Evolutionary conservation across 108 stramenopile genomes (phyloP).

Genomic region (Schizochytrium sp.): DNA sequence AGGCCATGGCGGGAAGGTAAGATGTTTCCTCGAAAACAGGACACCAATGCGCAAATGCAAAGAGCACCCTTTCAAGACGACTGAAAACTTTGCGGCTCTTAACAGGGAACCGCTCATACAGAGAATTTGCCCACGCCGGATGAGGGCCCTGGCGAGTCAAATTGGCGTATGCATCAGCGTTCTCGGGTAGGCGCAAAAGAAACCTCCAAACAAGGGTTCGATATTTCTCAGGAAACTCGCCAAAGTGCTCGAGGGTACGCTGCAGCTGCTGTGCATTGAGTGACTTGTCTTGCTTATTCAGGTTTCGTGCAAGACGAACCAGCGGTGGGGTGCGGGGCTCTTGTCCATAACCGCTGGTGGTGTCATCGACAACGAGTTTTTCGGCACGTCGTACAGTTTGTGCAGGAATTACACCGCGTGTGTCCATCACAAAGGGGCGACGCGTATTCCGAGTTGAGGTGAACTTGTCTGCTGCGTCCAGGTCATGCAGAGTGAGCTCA

Average conservation of each 20-base stretch:
- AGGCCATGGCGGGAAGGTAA: constrained; percentile 69
- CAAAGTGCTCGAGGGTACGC: constrained; percentile 16
- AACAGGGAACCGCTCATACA: constrained; percentile 62
- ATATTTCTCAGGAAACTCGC: constrained; percentile 67
- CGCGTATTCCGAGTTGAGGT: constrained; percentile 6
- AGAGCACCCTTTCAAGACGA: constrained; percentile 61
- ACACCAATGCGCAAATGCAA: constrained; percentile 65
- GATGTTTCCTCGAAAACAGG: constrained; percentile 64
- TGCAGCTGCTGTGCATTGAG: constrained; percentile 54
- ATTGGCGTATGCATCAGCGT: constrained; percentile 58
- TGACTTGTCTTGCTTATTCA: neutral
- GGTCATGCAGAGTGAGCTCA: neutral
- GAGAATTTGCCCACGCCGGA: constrained; percentile 38
- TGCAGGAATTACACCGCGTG: neutral
- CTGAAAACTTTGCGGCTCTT: constrained; percentile 50
- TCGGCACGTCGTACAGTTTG: neutral
- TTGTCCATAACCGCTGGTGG: neutral
- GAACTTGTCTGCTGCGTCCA: neutral
- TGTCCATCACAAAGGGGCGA: constrained; percentile 30
- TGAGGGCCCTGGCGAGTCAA: constrained; percentile 64
- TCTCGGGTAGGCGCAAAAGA: constrained; percentile 68
- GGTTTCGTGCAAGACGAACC: neutral
- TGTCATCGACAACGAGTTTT: neutral
- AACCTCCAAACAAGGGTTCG: constrained; percentile 68
- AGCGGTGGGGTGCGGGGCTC: neutral